Evolutionary conservation across 129 eudicot species (phyloP).

Genomic region (Daucus carota): DH1_v3.0 NC_030386.2:28890001-28890500

Average conservation of each 20-base stretch:
- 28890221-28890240: neutral
- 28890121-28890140: no score
- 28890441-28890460: conserved; percentile 17
- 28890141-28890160: neutral
- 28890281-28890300: neutral
- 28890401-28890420: conserved; percentile 1
- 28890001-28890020: no score
- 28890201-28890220: neutral
- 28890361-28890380: neutral
- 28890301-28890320: neutral
- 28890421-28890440: neutral
- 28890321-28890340: no score
- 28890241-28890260: conserved; percentile 2
- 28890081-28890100: no score
- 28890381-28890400: neutral
- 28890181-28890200: neutral
- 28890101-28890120: no score
- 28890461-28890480: conserved; percentile 34
- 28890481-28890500: conserved; percentile 12
- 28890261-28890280: neutral
- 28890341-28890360: neutral
- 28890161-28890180: no score
- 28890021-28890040: no score
- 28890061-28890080: no score
- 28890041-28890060: no score